phyloP scores from a whole-genome alignment of 2,329 filamentous ascomycete species.

The Diaporthe destruens region DNA sequence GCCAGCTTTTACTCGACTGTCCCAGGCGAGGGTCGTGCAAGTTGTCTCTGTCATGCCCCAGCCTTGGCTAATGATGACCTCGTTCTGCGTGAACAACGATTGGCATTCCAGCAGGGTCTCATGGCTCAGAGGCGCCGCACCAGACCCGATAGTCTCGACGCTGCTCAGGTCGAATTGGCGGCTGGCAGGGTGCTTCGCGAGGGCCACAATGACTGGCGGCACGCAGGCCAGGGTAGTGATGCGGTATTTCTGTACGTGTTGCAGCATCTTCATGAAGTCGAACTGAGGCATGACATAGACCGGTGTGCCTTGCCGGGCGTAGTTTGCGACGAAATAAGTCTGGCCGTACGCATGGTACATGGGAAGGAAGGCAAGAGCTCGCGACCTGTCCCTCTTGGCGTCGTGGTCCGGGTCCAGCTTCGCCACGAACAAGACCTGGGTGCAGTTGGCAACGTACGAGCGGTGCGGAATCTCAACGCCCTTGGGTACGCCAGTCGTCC shows the following conservation, averaged over 20 bases:
- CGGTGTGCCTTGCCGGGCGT: slow-evolving; percentile 68
- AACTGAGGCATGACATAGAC: slow-evolving; percentile 85
- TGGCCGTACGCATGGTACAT: slow-evolving; percentile 83
- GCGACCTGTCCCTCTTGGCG: slow-evolving; percentile 53
- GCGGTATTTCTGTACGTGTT: slow-evolving; percentile 74
- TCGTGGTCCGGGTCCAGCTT: slow-evolving; percentile 62
- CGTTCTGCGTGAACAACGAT: slow-evolving; percentile 61
- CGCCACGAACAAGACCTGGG: slow-evolving; percentile 66
- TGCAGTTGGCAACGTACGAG: slow-evolving; percentile 80
- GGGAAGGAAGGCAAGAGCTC: slow-evolving; percentile 77
- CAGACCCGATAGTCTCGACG: slow-evolving; percentile 69
- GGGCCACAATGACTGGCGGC: slow-evolving; percentile 79
- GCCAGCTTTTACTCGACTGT: slow-evolving; percentile 52
- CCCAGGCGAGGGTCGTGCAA: slow-evolving; percentile 76
- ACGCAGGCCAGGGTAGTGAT: slow-evolving; percentile 77
- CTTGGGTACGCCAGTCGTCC: slow-evolving; percentile 86
- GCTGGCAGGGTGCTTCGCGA: slow-evolving; percentile 78
- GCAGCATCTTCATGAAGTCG: slow-evolving; percentile 79
- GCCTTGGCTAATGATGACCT: slow-evolving; percentile 69
- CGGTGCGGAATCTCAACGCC: slow-evolving; percentile 85
- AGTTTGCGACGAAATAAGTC: slow-evolving; percentile 74
- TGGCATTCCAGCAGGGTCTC: slow-evolving; percentile 71
- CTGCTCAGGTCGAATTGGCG: slow-evolving; percentile 77
- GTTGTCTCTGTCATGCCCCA: slow-evolving; percentile 92
- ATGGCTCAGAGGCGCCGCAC: slow-evolving; percentile 76